Evolutionary conservation across 352 stramenopile species (phyloP), one percentile per base, ranked within the genome.

Genomic region (Pythium grandisporangium): DNA sequence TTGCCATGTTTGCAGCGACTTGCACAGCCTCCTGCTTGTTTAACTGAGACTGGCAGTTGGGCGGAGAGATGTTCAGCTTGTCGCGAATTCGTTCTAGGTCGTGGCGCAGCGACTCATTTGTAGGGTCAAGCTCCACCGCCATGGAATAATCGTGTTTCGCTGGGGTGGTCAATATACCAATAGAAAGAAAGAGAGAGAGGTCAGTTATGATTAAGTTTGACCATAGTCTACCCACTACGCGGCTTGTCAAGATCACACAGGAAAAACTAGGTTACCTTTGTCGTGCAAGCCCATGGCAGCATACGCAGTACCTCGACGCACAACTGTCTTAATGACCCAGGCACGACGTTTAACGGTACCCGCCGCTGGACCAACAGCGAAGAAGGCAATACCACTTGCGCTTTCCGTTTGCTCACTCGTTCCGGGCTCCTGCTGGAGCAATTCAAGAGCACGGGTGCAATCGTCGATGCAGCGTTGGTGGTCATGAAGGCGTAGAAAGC

Each of bases 281-380:
- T 54, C 32, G 32, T 62, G 70, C 6, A 70, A 24, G 2, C 45
- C 34, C 41, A 73, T 61, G 6, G 52, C 62, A 16, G 57, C 48
- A 24, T 67, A 63, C 6, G 72, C 78, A 5, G 69, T 68, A 26
- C 70, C 78, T 10, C 78, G 69, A 39, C 73, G 65, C 27, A 87
- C 69, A 3, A 91, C 56, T 1, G 76, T 87, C 49, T 83, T 82
- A n/a, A 91, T 46, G 0, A 91, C 78, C 70, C 74, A 91, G 11
- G 46, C 55, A 13, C 72, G 66, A n/a, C 78, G 70, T 46, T 84
- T 70, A 4, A 37, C 16, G 14, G 70, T 73, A 2, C 78, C 75
- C 30, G 72, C 46, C 0, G 70, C 52, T 25, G 78, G 78, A 2
- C 64, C 63, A 11, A 66, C 61, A 0, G 63, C 68, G 37, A 79